Conservation (phyloP, 2,329 filamentous ascomycete species). For the Alternaria novae-zelandiae region DNA sequence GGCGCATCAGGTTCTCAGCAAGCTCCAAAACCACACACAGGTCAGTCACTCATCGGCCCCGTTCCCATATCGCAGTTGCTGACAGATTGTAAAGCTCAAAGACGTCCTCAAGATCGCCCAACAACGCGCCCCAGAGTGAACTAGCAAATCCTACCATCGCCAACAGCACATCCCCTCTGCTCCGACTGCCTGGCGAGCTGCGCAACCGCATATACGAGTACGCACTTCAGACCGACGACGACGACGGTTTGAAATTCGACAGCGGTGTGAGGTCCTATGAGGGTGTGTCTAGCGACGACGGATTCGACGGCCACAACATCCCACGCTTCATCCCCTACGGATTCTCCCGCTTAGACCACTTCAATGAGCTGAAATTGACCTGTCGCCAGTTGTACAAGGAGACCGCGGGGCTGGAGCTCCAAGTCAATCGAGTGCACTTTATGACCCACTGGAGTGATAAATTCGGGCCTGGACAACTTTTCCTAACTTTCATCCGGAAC, state of each 20-base stretch:
- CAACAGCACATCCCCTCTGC: not conserved
- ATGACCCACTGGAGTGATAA: not conserved
- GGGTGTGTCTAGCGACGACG: not conserved
- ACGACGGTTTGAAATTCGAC: not conserved
- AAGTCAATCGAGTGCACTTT: not conserved
- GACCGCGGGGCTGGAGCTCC: not conserved
- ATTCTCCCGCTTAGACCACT: not conserved
- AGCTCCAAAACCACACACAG: not conserved
- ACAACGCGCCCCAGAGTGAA: not conserved
- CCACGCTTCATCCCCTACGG: not conserved
- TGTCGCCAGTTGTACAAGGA: not conserved
- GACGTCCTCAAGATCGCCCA: not conserved
- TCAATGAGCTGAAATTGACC: not conserved
- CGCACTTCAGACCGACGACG: not conserved
- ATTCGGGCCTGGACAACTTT: not conserved
- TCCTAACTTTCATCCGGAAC: not conserved
- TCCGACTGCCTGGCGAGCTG: not conserved
- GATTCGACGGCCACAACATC: not conserved
- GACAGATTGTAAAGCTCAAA: not conserved
- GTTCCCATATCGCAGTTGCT: not conserved
- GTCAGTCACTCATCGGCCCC: not conserved
- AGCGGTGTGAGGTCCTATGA: not conserved
- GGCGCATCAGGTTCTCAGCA: not conserved
- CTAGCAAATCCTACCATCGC: not conserved
- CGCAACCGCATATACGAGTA: not conserved